Conservation (phyloP, 225 moss, liverwort and hornwort genomes). For the Takakia lepidozioides region DNA sequence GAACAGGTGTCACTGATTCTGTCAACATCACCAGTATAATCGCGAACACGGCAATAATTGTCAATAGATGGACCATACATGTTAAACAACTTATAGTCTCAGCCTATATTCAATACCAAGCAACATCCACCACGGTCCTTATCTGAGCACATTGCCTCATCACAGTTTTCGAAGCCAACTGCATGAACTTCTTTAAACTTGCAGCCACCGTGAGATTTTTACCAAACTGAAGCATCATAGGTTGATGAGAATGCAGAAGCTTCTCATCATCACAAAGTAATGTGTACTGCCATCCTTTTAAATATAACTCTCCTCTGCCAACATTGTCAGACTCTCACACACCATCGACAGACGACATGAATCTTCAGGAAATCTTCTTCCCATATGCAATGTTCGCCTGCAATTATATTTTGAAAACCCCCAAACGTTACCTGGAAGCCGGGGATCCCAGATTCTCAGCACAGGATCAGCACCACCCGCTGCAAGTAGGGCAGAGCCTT, state of each 20-base stretch:
- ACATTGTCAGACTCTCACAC: neutral
- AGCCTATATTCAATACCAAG: too few species aligned
- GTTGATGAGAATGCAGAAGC: too few species aligned
- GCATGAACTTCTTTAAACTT: too few species aligned
- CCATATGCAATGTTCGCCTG: neutral
- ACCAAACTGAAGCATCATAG: too few species aligned
- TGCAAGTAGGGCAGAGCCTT: conserved; percentile 57
- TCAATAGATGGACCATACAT: too few species aligned
- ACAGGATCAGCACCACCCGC: conserved; percentile 74
- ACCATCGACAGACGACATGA: neutral
- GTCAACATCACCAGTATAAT: neutral
- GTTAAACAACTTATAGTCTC: too few species aligned
- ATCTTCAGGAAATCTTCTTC: neutral
- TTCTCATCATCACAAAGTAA: neutral
- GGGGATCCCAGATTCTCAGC: conserved; percentile 94
- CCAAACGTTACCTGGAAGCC: conserved; percentile 49
- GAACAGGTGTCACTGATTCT: conserved; percentile 57
- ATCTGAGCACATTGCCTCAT: too few species aligned
- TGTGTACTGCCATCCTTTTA: neutral
- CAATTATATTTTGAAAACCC: neutral
- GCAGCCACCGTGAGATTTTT: too few species aligned
- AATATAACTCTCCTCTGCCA: neutral
- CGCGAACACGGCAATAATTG: too few species aligned
- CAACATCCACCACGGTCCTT: too few species aligned
- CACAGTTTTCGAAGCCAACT: neutral